Base-by-base conservation (phyloP, 345 rosid species). In the Erodium maritimum region DNA sequence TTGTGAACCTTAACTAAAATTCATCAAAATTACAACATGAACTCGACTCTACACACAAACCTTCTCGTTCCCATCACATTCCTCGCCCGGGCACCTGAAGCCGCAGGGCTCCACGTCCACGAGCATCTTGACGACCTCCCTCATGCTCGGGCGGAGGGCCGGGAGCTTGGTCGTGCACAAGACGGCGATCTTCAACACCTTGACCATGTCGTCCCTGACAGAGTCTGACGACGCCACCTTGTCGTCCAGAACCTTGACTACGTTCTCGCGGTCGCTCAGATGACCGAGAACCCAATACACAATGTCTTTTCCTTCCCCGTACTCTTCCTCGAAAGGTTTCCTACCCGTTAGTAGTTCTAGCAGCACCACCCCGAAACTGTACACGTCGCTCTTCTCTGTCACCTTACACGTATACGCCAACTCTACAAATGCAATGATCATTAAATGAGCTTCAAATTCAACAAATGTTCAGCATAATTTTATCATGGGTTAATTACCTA, bases 131-230 rank as follows among this genome's bases (percentile, higher is more conserved):
- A 85, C 86, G 18, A 83, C 91, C 21, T 84, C 89, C 73, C 91
- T 75, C 98, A 84, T 91, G 23, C 75, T 74, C 5, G 93, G 95
- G 19, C 94, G 79, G 18, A 84, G 74, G 63, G 61, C 77, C 0
- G 98, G 95, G 19, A 88, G 95, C 82, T 86, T 88, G 48, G 87
- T 65, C 14, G 93, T 83, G 81, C 96, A 88, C 21, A 75, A 81
- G 60, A 88, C 63, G 16, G 80, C 93, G 22, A 86, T 67, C 67
- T 80, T 86, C 68, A 91, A 72, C 23, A 85, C 83, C 62, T 74
- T 86, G 54, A 91, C 60, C 89, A 86, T 88, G 80, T 72, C 74
- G 3, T 77, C 86, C 64, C 63, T 65, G 21, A 73, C 75, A 0
- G 72, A 37, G 55, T 71, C 59, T 0, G 71, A 63, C 0, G 71